Conservation (phyloP, 2,329 filamentous ascomycete genomes). For the Pleoardoris graminearum region DNA sequence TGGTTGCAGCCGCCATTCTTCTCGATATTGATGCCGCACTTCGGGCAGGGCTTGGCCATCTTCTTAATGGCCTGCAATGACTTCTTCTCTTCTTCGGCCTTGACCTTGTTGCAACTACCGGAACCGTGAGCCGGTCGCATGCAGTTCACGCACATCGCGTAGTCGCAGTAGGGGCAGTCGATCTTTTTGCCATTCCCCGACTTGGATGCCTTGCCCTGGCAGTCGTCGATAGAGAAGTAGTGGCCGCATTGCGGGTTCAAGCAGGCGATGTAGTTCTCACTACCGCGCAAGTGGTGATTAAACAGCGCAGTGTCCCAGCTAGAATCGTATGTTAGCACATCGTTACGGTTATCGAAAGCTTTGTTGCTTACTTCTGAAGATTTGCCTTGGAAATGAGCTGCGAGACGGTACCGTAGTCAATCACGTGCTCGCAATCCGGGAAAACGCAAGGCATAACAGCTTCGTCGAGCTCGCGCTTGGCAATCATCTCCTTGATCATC, state of each 20-base stretch:
- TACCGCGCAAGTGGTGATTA: constrained; percentile 17
- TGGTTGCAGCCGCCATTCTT: constrained; percentile 34
- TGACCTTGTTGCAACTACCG: constrained; percentile 19
- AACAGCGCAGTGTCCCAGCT: constrained; percentile 29
- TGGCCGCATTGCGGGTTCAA: constrained; percentile 23
- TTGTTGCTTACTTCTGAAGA: constrained; percentile 21
- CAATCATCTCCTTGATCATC: constrained; percentile 24
- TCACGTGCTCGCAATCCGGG: constrained; percentile 13
- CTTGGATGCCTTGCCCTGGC: constrained; percentile 3
- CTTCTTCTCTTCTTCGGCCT: constrained; percentile 20
- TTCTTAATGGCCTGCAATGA: constrained; percentile 19
- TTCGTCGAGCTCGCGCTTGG: constrained; percentile 16
- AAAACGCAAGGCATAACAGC: constrained; percentile 21
- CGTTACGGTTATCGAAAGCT: not conserved
- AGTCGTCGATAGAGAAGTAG: constrained; percentile 30
- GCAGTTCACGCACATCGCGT: constrained; percentile 25
- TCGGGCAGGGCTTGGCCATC: constrained; percentile 32
- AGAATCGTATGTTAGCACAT: not conserved
- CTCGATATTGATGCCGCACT: constrained; percentile 29
- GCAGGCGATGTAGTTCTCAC: constrained; percentile 22
- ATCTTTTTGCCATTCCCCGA: constrained; percentile 4
- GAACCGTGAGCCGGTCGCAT: constrained; percentile 23
- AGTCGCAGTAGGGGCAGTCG: constrained; percentile 30
- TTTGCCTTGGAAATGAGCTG: constrained; percentile 11
- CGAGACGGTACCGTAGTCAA: constrained; percentile 16